phyloP scores from a whole-genome alignment of 176 grass and related monocot genomes.

The Oryza nivara region DNA sequence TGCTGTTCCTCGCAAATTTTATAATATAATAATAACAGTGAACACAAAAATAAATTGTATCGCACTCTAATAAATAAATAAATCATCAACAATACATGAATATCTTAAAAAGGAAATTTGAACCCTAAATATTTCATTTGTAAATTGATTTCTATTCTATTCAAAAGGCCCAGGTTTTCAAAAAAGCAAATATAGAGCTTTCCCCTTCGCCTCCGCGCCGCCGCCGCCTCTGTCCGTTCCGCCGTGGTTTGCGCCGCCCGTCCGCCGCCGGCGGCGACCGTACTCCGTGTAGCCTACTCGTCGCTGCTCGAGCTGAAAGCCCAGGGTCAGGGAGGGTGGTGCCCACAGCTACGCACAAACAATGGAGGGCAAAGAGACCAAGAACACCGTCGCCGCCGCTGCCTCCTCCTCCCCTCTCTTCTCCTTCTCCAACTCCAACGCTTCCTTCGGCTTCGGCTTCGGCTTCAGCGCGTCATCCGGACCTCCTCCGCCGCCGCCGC shows the following conservation, averaged over 20 bases:
- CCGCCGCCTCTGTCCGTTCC: neutral
- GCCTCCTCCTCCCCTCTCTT: slow-evolving; percentile 44
- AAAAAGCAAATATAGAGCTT: too few relatives aligned
- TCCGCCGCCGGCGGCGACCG: neutral
- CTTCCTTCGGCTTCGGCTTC: slow-evolving; percentile 41
- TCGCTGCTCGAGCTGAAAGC: neutral
- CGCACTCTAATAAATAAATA: too few relatives aligned
- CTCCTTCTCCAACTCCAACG: slow-evolving; percentile 54
- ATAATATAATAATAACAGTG: too few relatives aligned
- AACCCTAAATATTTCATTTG: too few relatives aligned
- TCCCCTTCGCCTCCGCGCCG: neutral
- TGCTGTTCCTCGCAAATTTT: too few relatives aligned
- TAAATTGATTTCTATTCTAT: too few relatives aligned
- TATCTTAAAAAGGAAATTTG: too few relatives aligned
- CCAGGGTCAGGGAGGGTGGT: too few relatives aligned
- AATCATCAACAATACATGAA: too few relatives aligned
- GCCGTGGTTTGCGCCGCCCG: neutral
- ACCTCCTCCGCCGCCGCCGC: slow-evolving; percentile 47
- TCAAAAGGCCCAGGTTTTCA: too few relatives aligned
- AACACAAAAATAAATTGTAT: too few relatives aligned
- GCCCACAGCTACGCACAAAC: neutral
- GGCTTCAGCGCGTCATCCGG: slow-evolving; percentile 43
- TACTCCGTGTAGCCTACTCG: neutral
- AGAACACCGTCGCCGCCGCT: slow-evolving; percentile 21
- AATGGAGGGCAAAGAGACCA: slow-evolving; percentile 34